phyloP scores from a whole-genome alignment of 192 early-diverging fungal genomes.

The Entomortierella lignicola region DNA sequence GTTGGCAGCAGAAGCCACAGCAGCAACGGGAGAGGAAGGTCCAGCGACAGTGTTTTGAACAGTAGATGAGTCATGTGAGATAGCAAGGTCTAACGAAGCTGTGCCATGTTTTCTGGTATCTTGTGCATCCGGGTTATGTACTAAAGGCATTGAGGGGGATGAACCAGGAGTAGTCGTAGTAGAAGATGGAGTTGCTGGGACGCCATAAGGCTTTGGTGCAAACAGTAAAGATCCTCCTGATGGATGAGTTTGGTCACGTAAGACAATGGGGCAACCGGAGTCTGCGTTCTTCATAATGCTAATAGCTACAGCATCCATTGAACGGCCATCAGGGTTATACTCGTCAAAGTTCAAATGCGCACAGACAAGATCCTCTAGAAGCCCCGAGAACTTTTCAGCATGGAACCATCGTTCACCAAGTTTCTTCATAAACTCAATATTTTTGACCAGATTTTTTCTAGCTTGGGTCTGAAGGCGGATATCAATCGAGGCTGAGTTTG shows the following conservation, averaged over 20 bases:
- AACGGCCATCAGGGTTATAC: slow-evolving; percentile 25
- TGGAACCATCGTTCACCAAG: slow-evolving; percentile 32
- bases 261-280: slow-evolving; percentile 23
- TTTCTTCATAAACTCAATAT: slow-evolving; percentile 29
- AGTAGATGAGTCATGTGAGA: neutral
- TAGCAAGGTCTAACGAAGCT: neutral
- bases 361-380: slow-evolving; percentile 39
- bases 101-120: slow-evolving; percentile 4
- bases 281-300: neutral
- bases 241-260: slow-evolving; percentile 37
- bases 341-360: slow-evolving; percentile 47
- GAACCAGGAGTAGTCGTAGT: slow-evolving; percentile 17
- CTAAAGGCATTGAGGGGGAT: slow-evolving; percentile 13
- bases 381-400: slow-evolving; percentile 20
- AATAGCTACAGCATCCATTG: slow-evolving; percentile 16
- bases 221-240: slow-evolving; percentile 39
- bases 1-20: neutral
- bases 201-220: slow-evolving; percentile 17
- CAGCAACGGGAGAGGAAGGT: neutral
- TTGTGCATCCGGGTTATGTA: slow-evolving; percentile 11
- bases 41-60: neutral
- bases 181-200: slow-evolving; percentile 15
- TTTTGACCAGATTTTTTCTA: slow-evolving; percentile 30
- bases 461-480: slow-evolving; percentile 40
- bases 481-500: slow-evolving; percentile 47